Evolutionary conservation across 164 flowering plant species (phyloP).

Genomic region (Nymphaea thermarum): DNA sequence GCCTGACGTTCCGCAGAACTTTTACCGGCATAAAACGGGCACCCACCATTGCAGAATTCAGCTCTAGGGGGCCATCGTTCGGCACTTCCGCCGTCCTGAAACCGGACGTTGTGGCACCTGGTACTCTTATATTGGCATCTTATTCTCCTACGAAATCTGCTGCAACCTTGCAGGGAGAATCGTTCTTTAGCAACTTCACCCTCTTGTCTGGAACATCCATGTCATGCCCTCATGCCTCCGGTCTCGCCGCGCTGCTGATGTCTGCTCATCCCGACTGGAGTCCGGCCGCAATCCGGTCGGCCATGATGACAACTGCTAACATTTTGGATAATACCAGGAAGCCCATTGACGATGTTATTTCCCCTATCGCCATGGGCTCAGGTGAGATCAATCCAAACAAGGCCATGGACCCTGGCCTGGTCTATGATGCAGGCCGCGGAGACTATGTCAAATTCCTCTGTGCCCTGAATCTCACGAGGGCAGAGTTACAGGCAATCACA

Average conservation of each 20-base stretch:
- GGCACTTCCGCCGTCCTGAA: constrained; percentile 38
- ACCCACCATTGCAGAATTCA: constrained; percentile 39
- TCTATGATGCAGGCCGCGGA: constrained; percentile 27
- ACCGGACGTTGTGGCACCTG: constrained; percentile 61
- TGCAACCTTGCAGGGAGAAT: neutral
- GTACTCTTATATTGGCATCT: constrained; percentile 33
- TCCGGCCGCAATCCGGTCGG: constrained; percentile 62
- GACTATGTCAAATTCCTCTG: constrained; percentile 53
- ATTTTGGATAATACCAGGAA: constrained; percentile 23
- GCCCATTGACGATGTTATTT: constrained; percentile 31
- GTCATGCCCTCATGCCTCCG: constrained; percentile 65
- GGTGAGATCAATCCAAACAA: constrained; percentile 59
- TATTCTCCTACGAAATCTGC: constrained; percentile 28
- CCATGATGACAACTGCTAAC: constrained; percentile 61
- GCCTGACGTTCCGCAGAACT: constrained; percentile 25
- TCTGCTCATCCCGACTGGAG: constrained; percentile 58
- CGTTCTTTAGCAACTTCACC: constrained; percentile 26
- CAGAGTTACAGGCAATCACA: constrained; percentile 33
- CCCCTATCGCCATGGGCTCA: constrained; percentile 52
- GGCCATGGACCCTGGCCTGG: constrained; percentile 62
- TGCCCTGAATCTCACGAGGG: constrained; percentile 30
- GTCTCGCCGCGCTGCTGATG: constrained; percentile 48
- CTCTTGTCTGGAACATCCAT: constrained; percentile 61
- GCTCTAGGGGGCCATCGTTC: constrained; percentile 31
- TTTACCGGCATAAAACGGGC: constrained; percentile 30